Evolutionary conservation across 2,329 filamentous ascomycete genomes (phyloP).

Genomic region (Pseudogymnoascus sp.): DNA sequence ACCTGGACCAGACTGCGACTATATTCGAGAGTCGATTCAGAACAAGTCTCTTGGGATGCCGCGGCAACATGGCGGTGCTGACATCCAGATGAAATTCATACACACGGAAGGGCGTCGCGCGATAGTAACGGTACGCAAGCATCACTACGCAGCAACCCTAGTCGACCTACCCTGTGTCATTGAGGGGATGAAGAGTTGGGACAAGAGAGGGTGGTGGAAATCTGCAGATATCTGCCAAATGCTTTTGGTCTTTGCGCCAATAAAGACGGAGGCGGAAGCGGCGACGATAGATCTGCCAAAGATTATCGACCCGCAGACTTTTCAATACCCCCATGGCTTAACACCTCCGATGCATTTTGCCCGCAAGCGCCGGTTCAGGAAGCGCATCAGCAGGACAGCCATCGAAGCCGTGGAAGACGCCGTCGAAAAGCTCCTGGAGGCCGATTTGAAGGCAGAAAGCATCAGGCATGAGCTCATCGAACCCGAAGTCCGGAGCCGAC

Average conservation of each 20-base stretch:
- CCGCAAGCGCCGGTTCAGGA: conserved; percentile 49
- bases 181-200: conserved; percentile 69
- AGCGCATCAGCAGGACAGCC: conserved; percentile 45
- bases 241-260: conserved; percentile 55
- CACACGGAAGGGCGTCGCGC: conserved; percentile 55
- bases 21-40: conserved; percentile 65
- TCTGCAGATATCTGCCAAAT: conserved; percentile 68
- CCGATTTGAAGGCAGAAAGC: conserved; percentile 35
- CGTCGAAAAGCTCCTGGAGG: conserved; percentile 43
- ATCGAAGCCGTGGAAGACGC: conserved; percentile 50
- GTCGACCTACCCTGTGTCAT: conserved; percentile 64
- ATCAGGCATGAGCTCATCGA: conserved; percentile 36
- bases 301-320: conserved; percentile 25
- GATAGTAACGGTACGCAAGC: conserved; percentile 50
- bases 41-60: conserved; percentile 68
- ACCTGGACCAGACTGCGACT: conserved; percentile 78
- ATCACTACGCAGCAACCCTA: conserved; percentile 55
- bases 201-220: conserved; percentile 65
- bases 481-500: conserved; percentile 24
- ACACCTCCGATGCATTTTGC: conserved; percentile 54
- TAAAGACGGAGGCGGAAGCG: conserved; percentile 46
- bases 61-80: conserved; percentile 57
- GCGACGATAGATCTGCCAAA: conserved; percentile 23
- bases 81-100: conserved; percentile 74
- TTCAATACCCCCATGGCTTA: conserved; percentile 43